Evolutionary conservation across 305 asterid genomes (phyloP).

Genomic region (Fraxinus platypoda): DNA sequence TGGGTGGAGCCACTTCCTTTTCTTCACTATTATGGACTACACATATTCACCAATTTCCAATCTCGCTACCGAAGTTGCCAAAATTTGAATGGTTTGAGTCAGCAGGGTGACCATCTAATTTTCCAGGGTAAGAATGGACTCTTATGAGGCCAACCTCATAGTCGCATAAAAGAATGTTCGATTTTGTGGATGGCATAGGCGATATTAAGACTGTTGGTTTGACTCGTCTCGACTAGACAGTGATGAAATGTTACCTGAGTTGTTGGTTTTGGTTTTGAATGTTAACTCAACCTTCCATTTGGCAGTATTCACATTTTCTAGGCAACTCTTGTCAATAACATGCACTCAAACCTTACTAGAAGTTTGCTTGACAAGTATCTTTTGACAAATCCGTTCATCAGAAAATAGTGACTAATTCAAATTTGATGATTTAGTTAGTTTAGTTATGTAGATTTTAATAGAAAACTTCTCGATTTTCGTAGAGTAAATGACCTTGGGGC

Average conservation of each 20-base stretch:
- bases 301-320: background rate
- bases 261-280: background rate
- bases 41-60: background rate
- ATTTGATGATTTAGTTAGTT: too few relatives aligned
- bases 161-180: too few relatives aligned
- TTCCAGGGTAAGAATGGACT: too few relatives aligned
- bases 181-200: too few relatives aligned
- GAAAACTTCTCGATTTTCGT: background rate
- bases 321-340: background rate
- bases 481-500: too few relatives aligned
- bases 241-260: background rate
- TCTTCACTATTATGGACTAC: background rate
- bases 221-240: too few relatives aligned
- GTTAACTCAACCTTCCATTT: background rate
- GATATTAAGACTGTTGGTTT: too few relatives aligned
- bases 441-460: too few relatives aligned
- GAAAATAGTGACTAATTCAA: too few relatives aligned
- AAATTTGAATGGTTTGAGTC: background rate
- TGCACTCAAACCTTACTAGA: background rate
- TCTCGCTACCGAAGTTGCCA: background rate
- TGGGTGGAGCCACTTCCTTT: background rate
- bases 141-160: too few relatives aligned
- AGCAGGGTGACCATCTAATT: background rate
- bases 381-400: background rate
- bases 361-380: background rate